A percentile compares a stretch with the other conserved stretches of the same genome.
Evolutionary conservation across 768 basidiomycete species (phyloP).

Genomic region (Plicaturopsis crispa): DNA sequence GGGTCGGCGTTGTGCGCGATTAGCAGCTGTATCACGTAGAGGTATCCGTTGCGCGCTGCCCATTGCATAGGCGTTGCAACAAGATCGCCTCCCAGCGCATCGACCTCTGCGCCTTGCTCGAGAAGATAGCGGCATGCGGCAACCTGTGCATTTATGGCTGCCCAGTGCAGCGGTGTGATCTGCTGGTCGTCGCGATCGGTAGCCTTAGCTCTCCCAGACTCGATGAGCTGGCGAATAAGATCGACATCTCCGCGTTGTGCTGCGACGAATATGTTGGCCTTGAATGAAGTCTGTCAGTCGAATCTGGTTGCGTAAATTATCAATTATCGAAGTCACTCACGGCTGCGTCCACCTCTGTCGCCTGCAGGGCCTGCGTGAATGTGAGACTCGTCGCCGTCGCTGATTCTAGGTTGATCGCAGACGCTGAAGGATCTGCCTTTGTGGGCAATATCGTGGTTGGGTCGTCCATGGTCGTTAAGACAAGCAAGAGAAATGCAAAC

Average conservation of each 20-base stretch:
- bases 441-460: conserved; percentile 26
- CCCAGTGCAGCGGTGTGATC: conserved; percentile 96
- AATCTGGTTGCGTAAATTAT: conserved; percentile 1
- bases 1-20: conserved; percentile 90
- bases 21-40: conserved; percentile 91
- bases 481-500: too few relatives aligned
- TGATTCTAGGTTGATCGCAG: conserved; percentile 27
- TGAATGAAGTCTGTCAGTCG: background rate
- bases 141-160: conserved; percentile 94
- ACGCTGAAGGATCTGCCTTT: conserved; percentile 44
- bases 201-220: conserved; percentile 61
- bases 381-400: conserved; percentile 40
- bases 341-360: conserved; percentile 28
- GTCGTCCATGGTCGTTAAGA: conserved; percentile 26
- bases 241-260: conserved; percentile 82
- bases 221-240: conserved; percentile 56
- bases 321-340: conserved; percentile 21
- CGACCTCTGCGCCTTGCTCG: conserved; percentile 91
- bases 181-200: conserved; percentile 85
- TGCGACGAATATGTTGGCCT: conserved; percentile 73
- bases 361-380: conserved; percentile 33
- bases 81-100: conserved; percentile 90
- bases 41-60: conserved; percentile 95
- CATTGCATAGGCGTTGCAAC: conserved; percentile 95
- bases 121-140: conserved; percentile 80